Conservation (phyloP, 2,329 filamentous ascomycete species). For the Venturia pyrina region DNA sequence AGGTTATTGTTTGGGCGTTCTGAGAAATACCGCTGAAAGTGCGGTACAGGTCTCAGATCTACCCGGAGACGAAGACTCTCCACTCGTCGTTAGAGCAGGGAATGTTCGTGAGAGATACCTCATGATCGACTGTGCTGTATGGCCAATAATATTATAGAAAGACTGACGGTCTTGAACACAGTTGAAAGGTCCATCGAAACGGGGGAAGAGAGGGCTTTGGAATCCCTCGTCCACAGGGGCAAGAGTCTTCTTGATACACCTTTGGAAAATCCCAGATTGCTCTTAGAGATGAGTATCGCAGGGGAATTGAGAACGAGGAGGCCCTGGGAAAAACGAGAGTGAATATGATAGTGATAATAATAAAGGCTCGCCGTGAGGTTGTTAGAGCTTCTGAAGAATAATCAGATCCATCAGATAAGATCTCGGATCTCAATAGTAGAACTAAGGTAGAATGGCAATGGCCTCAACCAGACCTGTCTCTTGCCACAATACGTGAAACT, state of each 20-base stretch:
- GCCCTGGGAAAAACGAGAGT: neutral
- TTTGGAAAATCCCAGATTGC: neutral
- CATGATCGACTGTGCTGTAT: too few species aligned
- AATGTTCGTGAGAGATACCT: too few species aligned
- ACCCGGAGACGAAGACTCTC: too few species aligned
- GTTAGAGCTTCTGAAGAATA: neutral
- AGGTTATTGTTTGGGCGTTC: too few species aligned
- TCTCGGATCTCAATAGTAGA: neutral
- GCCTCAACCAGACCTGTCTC: too few species aligned
- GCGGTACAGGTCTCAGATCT: too few species aligned
- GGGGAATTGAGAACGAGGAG: neutral
- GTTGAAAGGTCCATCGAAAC: neutral
- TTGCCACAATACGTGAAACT: too few species aligned
- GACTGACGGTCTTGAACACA: neutral
- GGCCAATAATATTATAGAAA: neutral
- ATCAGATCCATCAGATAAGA: slow-evolving; percentile 1
- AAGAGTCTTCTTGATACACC: too few species aligned
- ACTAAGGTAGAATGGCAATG: too few species aligned
- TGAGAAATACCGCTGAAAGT: too few species aligned
- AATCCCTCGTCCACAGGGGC: neutral
- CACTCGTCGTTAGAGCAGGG: too few species aligned
- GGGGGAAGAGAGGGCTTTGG: neutral
- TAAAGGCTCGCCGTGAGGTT: too few species aligned
- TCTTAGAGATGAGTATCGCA: neutral
- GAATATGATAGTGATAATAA: neutral